phyloP scores from a whole-genome alignment of 225 moss, liverwort and hornwort species.

The Polytrichum commune region DNA sequence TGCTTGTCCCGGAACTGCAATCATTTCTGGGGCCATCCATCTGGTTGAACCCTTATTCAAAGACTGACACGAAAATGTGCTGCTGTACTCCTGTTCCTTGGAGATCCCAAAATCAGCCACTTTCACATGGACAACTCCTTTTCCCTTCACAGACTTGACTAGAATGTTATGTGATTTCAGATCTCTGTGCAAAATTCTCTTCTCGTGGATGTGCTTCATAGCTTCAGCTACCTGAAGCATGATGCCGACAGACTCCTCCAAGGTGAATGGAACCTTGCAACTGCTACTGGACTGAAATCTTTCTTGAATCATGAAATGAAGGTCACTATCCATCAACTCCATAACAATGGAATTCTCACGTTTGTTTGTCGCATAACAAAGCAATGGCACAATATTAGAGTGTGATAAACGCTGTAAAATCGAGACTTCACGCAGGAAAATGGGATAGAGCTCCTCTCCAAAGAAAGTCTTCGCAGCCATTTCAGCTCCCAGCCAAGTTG shows the following conservation, averaged over 20 bases:
- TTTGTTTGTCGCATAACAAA: background rate
- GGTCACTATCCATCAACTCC: conserved; percentile 5
- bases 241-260: background rate
- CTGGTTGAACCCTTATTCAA: background rate
- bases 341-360: background rate
- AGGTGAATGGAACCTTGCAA: background rate
- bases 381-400: background rate
- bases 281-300: background rate
- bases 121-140: conserved; percentile 3
- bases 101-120: conserved; percentile 23
- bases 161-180: conserved; percentile 7
- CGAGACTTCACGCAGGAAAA: background rate
- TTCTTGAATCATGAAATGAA: background rate
- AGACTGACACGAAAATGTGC: conserved; percentile 8
- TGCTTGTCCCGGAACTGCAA: background rate
- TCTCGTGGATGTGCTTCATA: conserved; percentile 1
- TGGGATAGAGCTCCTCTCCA: background rate
- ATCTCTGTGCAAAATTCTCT: conserved; percentile 5
- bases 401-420: background rate
- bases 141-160: background rate
- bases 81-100: background rate
- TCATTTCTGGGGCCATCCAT: conserved; percentile 23
- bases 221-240: conserved; percentile 5
- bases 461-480: background rate
- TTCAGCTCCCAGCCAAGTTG: conserved; percentile 1